Conservation (phyloP, 2,329 filamentous ascomycete species). For the Aspergillus japonicus region DNA sequence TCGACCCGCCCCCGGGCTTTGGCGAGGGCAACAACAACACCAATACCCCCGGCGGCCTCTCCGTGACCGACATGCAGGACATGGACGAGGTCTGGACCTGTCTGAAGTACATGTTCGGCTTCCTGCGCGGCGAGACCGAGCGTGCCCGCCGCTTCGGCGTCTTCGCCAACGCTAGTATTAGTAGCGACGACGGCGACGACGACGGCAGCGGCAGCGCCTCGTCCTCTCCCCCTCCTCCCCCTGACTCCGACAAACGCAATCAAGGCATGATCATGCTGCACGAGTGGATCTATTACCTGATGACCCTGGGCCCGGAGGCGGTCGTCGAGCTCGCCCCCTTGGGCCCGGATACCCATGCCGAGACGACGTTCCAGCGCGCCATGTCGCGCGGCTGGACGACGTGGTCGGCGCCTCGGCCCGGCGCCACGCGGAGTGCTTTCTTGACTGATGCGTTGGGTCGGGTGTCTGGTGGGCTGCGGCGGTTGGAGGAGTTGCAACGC, state of each 20-base stretch:
- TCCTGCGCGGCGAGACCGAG: conserved; percentile 6
- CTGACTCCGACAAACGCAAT: not conserved
- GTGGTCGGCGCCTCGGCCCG: not conserved
- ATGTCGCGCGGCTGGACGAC: conserved; percentile 9
- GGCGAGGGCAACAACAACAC: conserved; percentile 4
- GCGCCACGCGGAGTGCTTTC: not conserved
- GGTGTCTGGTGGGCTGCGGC: conserved; percentile 6
- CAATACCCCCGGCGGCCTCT: not conserved
- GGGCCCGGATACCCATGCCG: conserved; percentile 5
- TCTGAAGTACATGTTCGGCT: conserved; percentile 5
- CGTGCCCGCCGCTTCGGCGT: conserved; percentile 4
- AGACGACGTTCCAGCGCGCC: conserved; percentile 6
- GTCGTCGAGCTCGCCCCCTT: conserved; percentile 8
- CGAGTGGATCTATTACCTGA: conserved; percentile 8
- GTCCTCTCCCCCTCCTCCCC: not conserved
- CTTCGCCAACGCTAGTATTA: not conserved
- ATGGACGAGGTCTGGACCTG: conserved; percentile 11
- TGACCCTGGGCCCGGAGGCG: conserved; percentile 4
- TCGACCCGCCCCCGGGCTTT: conserved; percentile 8
- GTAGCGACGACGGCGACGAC: not conserved
- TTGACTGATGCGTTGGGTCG: conserved; percentile 4
- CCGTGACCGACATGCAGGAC: conserved; percentile 3
- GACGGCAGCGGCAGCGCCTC: too few relatives aligned
- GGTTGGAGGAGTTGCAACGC: conserved; percentile 4
- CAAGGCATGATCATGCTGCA: conserved; percentile 3